These are phyloP conservation scores for Arctostaphylos glauca DNA, from an alignment of 148 eudicot species.

Conservation along the genomic window DNA sequence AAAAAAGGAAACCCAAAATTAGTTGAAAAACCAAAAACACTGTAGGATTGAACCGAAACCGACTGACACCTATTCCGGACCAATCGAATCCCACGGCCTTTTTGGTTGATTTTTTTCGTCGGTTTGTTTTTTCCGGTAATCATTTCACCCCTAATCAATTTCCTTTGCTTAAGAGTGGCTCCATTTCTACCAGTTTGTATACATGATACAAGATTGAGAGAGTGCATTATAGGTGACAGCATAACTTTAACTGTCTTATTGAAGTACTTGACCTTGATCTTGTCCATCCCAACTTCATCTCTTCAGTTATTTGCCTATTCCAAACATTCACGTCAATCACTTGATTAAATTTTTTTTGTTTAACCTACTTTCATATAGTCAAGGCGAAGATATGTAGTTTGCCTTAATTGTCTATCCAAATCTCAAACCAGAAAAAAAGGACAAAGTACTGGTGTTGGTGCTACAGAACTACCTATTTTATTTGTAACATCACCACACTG, in stretches of 20 bases:
- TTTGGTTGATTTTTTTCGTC: neutral
- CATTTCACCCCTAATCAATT: no score
- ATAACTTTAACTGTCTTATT: neutral
- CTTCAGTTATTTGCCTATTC: neutral
- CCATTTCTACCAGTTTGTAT: neutral
- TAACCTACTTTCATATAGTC: neutral
- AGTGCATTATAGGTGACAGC: neutral
- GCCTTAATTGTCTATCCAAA: neutral
- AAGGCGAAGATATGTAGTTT: neutral
- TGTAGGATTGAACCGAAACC: no score
- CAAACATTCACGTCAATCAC: neutral
- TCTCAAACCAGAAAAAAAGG: neutral
- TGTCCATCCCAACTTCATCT: neutral
- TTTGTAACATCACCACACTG: neutral
- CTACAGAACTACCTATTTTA: neutral
- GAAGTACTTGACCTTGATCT: neutral
- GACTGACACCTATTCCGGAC: no score
- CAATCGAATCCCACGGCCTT: neutral
- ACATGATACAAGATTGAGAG: neutral
- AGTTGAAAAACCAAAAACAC: no score
- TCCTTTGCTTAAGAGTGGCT: neutral
- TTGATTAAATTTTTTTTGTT: neutral
- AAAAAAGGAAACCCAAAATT: no score
- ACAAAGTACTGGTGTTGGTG: neutral
- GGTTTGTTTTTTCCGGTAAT: no score